Evolutionary conservation across 2,329 filamentous ascomycete genomes (phyloP).

Genomic region (Aspergillus costaricaensis): DNA sequence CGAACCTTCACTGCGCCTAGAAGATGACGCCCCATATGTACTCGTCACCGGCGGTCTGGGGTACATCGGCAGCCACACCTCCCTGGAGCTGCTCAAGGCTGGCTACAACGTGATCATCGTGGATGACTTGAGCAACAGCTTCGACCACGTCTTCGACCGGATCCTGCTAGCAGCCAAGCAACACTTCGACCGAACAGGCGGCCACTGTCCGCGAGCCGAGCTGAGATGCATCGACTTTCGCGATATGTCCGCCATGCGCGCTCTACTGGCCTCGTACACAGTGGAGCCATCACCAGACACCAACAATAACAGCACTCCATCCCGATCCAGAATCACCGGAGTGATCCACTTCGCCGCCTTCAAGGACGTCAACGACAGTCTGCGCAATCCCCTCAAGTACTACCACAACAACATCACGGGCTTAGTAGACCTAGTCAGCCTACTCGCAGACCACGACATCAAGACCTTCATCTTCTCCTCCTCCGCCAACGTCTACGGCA

Average conservation of each 20-base stretch:
- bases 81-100: conserved; percentile 40
- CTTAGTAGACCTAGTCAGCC: conserved; percentile 59
- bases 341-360: conserved; percentile 69
- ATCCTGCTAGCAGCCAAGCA: conserved; percentile 36
- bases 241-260: conserved; percentile 5
- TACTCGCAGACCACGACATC: conserved; percentile 60
- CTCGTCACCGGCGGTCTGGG: conserved; percentile 43
- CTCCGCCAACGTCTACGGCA: conserved; percentile 67
- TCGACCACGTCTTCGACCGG: conserved; percentile 32
- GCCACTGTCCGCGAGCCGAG: conserved; percentile 3
- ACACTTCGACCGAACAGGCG: conserved; percentile 30
- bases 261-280: conserved; percentile 32
- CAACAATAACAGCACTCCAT: conserved; percentile 34
- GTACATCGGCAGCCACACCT: conserved; percentile 44
- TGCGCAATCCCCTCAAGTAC: conserved; percentile 61
- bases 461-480: conserved; percentile 68
- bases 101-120: conserved; percentile 42
- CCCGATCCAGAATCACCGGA: conserved; percentile 54
- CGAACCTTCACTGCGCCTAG: neutral
- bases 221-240: conserved; percentile 12
- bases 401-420: conserved; percentile 68
- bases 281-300: conserved; percentile 45
- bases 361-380: conserved; percentile 66
- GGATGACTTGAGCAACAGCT: conserved; percentile 42
- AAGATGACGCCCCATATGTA: conserved; percentile 37